Conservation (phyloP, 2,329 filamentous ascomycete genomes). For the Xylaria sp. region DNA sequence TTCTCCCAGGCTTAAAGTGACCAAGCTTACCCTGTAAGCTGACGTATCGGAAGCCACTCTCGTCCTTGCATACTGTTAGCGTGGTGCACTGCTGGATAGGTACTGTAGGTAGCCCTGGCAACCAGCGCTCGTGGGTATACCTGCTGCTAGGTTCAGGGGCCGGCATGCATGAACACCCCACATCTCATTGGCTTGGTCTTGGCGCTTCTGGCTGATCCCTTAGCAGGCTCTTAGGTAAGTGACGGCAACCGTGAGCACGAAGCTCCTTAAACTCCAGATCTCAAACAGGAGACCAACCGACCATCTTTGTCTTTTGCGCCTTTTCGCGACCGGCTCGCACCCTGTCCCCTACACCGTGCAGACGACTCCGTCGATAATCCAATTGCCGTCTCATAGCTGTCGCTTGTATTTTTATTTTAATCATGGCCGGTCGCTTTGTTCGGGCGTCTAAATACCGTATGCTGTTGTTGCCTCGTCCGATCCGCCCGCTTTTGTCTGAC, state of each 20-base stretch:
- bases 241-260: slow-evolving; percentile 20
- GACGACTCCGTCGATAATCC: slow-evolving; percentile 12
- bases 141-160: slow-evolving; percentile 31
- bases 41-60: neutral
- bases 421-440: slow-evolving; percentile 73
- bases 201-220: slow-evolving; percentile 17
- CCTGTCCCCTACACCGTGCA: slow-evolving; percentile 5
- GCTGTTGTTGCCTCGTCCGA: slow-evolving; percentile 47
- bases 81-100: too few species aligned
- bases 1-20: neutral
- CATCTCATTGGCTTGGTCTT: slow-evolving; percentile 26
- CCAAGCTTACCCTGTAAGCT: neutral
- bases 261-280: slow-evolving; percentile 27
- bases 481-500: slow-evolving; percentile 45
- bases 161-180: slow-evolving; percentile 31
- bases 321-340: slow-evolving; percentile 21
- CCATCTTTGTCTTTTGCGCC: slow-evolving; percentile 1
- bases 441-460: slow-evolving; percentile 75
- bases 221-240: neutral
- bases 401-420: slow-evolving; percentile 21
- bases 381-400: slow-evolving; percentile 24
- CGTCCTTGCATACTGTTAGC: too few species aligned
- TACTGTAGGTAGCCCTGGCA: slow-evolving; percentile 21
- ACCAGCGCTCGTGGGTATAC: slow-evolving; percentile 17
- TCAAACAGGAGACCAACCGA: slow-evolving; percentile 16